Base-by-base conservation (phyloP, 1,284 basidiomycete genomes). In the Agaricales sp. region DNA sequence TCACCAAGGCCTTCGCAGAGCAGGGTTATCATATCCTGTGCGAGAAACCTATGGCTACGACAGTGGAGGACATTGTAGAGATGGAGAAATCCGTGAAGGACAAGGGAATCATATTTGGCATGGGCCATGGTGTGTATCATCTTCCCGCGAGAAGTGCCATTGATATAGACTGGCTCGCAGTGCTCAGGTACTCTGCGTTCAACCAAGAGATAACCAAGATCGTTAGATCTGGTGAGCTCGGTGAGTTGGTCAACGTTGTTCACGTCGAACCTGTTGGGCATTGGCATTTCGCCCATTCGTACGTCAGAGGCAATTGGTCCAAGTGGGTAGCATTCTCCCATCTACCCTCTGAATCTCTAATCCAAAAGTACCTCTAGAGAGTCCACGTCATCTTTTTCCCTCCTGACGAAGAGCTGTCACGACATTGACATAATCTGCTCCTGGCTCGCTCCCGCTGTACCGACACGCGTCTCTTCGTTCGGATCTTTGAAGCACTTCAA, bases 381-480 rank as follows among this genome's bases (percentile, higher is more conserved):
- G 61, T 64, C 68, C 1, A 68, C 74, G 6, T 83, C 84, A 54
- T 82, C 80, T 18, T 92, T 92, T 61, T 79, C 84, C 8, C 74
- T 93, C 45, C 82, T 93, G 82, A 83, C 88, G 11, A 93, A 93
- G 69, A 82, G 81, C 56, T 92, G 85, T 75, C 89, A 93, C 60
- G 89, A 92, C 60, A 80, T 92, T 49, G 89, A 92, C 58, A 74
- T 92, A 43, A 67, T 92, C 24, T 87, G 83, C 57, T 77, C 80
- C 58, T 89, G 82, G 80, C 73, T 90, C 54, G 73, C 77, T 14
- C 82, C 79, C 4, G 73, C 73, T 1, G 72, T 64, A 1, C 87
- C 87, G 0, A 63, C 69, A 3, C 78, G 77, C 43, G 78, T 92
- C 12, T 87, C 87, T 0, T 90, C 88, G 0, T 92, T 92, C 60